A percentile compares a stretch with the other conserved stretches of the same genome.
Conservation (phyloP, 108 stramenopile species). For the Skeletonema costatum region DNA sequence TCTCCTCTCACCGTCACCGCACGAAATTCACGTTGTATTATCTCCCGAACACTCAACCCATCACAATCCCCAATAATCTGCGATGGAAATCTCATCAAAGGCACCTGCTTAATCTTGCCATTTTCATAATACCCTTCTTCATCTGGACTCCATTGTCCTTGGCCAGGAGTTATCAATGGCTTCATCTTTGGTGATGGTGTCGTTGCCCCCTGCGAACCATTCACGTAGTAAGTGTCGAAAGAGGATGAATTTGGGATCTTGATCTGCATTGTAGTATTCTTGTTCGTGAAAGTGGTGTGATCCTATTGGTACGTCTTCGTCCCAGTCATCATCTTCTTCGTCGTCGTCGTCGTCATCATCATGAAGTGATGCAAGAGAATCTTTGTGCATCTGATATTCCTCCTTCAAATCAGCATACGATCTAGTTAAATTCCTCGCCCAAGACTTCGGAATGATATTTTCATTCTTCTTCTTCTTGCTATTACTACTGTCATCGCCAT, state of each 20-base stretch:
- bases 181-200: constrained; percentile 20
- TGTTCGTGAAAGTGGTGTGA: constrained; percentile 22
- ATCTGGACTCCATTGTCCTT: constrained; percentile 19
- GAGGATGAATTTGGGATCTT: constrained; percentile 48
- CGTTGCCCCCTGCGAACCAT: constrained; percentile 43
- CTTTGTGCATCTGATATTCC: constrained; percentile 18
- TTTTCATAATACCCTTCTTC: constrained; percentile 36
- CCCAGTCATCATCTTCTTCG: constrained; percentile 11
- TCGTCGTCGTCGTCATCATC: constrained; percentile 5
- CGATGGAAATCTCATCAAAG: constrained; percentile 44
- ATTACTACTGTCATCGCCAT: background rate
- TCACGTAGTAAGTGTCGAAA: constrained; percentile 74
- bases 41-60: constrained; percentile 29
- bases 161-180: constrained; percentile 5
- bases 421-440: constrained; percentile 43
- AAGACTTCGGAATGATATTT: constrained; percentile 13
- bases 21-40: constrained; percentile 83
- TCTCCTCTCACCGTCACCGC: constrained; percentile 23
- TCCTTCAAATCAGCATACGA: constrained; percentile 39
- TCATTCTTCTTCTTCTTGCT: background rate
- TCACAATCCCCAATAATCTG: constrained; percentile 34
- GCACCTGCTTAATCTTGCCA: constrained; percentile 22
- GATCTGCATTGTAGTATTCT: constrained; percentile 11
- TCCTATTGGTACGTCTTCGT: constrained; percentile 16
- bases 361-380: constrained; percentile 1